phyloP scores from a whole-genome alignment of 345 rosid genomes.

The Rhodamnia argentea region DNA sequence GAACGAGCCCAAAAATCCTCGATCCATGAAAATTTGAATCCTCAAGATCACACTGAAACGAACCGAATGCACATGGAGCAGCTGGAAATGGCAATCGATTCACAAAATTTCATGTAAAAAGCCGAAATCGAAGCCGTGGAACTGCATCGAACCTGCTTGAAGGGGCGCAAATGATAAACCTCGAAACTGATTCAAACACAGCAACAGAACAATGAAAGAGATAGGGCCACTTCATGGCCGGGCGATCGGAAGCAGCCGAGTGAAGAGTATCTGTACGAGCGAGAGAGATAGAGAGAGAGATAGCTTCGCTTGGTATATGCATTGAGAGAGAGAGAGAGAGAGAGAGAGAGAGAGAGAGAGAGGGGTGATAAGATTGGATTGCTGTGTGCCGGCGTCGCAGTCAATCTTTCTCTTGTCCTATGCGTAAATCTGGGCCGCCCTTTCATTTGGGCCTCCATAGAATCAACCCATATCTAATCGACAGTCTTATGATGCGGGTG shows the following conservation, averaged over 20 bases:
- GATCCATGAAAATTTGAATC: too few relatives aligned
- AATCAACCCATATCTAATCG: background rate
- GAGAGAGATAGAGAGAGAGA: background rate
- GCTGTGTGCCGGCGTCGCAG: background rate
- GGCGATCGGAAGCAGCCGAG: too few relatives aligned
- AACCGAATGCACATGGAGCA: too few relatives aligned
- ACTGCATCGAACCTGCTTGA: background rate
- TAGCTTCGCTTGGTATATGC: background rate
- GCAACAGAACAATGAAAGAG: background rate
- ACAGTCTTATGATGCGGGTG: background rate
- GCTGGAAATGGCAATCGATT: too few relatives aligned
- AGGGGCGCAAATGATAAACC: background rate
- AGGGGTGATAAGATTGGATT: background rate
- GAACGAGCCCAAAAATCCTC: too few relatives aligned
- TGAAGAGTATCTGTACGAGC: background rate
- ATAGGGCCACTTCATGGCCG: too few relatives aligned
- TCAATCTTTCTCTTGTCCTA: background rate
- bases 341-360: background rate
- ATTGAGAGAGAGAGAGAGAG: background rate
- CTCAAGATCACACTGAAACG: too few relatives aligned
- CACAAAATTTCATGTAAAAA: too few relatives aligned
- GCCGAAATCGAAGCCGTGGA: too few relatives aligned
- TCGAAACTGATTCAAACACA: background rate
- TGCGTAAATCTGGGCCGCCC: background rate
- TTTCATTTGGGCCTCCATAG: background rate